Evolutionary conservation across 148 eudicot genomes (phyloP).

Genomic region (Heliamphora exappendiculata): DNA sequence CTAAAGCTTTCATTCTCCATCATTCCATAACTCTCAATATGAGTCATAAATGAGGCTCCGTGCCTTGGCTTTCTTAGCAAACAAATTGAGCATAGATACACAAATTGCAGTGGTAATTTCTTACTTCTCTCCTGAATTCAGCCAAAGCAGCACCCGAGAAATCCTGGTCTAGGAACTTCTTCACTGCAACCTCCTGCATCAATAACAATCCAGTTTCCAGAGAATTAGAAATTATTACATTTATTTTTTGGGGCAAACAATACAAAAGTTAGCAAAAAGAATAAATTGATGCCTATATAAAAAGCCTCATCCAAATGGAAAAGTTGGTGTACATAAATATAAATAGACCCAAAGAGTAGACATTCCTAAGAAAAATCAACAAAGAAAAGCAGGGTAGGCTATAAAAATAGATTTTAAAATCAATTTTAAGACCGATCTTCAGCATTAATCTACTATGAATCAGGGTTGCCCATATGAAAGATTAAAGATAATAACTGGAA

Average conservation of each 20-base stretch:
- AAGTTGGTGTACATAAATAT: not conserved
- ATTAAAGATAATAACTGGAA: not conserved
- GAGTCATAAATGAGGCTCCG: not conserved
- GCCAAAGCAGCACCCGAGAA: constrained; percentile 97
- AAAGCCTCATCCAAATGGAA: not conserved
- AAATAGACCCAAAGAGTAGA: not conserved
- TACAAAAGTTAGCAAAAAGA: not conserved
- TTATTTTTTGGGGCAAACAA: not conserved
- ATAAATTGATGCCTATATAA: not conserved
- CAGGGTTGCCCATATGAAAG: not conserved
- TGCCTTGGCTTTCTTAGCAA: not conserved
- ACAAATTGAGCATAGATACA: not conserved
- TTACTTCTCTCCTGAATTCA: constrained; percentile 95
- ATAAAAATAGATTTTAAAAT: not conserved
- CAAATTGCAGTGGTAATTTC: constrained; percentile 13
- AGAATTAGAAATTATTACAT: constrained; percentile 7
- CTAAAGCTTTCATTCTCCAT: not conserved
- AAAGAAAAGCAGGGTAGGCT: not conserved
- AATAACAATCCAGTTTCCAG: constrained; percentile 15
- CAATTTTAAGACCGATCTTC: not conserved
- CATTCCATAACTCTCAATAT: not conserved
- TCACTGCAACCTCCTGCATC: constrained; percentile 95
- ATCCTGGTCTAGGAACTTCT: constrained; percentile 97
- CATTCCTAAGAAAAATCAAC: not conserved
- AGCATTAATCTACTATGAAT: not conserved